A percentile compares a stretch with the other conserved stretches of the same genome.
phyloP scores from a whole-genome alignment of 208 protist species.

The Trypanosoma conorhini region DNA sequence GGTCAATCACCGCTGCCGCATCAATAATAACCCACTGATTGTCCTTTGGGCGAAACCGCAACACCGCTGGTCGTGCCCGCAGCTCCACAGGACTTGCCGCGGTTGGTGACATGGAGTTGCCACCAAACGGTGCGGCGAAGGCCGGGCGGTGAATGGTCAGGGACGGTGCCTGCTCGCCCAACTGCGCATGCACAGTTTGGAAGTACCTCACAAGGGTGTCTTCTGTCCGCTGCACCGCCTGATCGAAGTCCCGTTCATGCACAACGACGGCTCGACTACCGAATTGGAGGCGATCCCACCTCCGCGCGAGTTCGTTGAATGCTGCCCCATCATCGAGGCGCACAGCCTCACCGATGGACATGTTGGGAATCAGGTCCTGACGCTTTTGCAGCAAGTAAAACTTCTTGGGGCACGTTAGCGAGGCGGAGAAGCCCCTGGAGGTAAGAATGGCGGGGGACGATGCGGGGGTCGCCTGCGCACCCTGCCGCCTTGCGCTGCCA shows the following conservation, averaged over 20 bases:
- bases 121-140: constrained; percentile 60
- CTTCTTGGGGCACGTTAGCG: constrained; percentile 81
- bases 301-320: constrained; percentile 86
- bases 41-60: constrained; percentile 86
- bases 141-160: constrained; percentile 86
- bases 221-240: constrained; percentile 74
- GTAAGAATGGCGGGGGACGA: constrained; percentile 41
- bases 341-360: constrained; percentile 76
- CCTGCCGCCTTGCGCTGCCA: not conserved
- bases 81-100: constrained; percentile 32
- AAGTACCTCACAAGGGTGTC: constrained; percentile 80
- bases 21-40: constrained; percentile 92
- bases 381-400: constrained; percentile 78
- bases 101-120: not conserved
- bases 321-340: constrained; percentile 83
- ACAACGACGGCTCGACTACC: constrained; percentile 80
- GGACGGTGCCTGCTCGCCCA: constrained; percentile 80
- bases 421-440: constrained; percentile 64
- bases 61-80: constrained; percentile 62
- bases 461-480: not conserved
- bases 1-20: constrained; percentile 69
- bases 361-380: constrained; percentile 50
- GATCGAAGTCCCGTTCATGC: constrained; percentile 56
- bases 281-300: constrained; percentile 88
- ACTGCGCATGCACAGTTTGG: constrained; percentile 59